Base-by-base conservation (phyloP, 257 asterid genomes). In the Galeopsis tetrahit region DNA sequence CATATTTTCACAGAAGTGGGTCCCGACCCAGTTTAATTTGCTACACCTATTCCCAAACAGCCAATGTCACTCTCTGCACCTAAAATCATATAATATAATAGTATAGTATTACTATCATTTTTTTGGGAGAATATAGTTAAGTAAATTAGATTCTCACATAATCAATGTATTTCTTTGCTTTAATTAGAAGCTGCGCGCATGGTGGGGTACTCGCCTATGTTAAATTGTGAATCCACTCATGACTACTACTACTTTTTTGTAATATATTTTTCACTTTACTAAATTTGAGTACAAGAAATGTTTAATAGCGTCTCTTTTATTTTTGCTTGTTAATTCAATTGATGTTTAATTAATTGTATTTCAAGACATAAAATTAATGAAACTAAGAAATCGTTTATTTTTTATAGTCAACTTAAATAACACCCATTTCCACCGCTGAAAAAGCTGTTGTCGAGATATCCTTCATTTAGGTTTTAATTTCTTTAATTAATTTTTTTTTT, bases 1-100 rank as follows among this genome's bases (percentile, higher is more conserved):
- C 75, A 51, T 6, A 62, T 35, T 48, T 49, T 74, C 63, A 42
- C 13, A 71, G 10, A 21, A 8, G 43, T n/a, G 43, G 43, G 64
- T 14, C 53, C 70, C 70, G 9, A 2, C 36, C 49, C 5, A 71
- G 17, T 35, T 69, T 21, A 21, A 21, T 21, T 61, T 33, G 28
- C 62, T 43, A 33, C 53, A 11, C 15, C 53, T 46, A 11, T 46
- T 46, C 53, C 53, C 53, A 46, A 46, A 46, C 53, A 46, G 17
- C 53, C 53, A 46, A 49, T 49, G 56, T 49, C 56, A 14, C 56
- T 49, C 28, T n/a, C 56, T 49, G 8, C 56, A 49, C 28, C 56
- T 49, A 49, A 49, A 49, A n/a, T 7, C 34, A 21, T 21, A 21
- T 21, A 21, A 21, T 21, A 21, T 21, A 21, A 1, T 21, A 21